A percentile compares a stretch with the other conserved stretches of the same genome.
phyloP scores from a whole-genome alignment of 129 eudicot species.

The Ambrosia trifida region DNA sequence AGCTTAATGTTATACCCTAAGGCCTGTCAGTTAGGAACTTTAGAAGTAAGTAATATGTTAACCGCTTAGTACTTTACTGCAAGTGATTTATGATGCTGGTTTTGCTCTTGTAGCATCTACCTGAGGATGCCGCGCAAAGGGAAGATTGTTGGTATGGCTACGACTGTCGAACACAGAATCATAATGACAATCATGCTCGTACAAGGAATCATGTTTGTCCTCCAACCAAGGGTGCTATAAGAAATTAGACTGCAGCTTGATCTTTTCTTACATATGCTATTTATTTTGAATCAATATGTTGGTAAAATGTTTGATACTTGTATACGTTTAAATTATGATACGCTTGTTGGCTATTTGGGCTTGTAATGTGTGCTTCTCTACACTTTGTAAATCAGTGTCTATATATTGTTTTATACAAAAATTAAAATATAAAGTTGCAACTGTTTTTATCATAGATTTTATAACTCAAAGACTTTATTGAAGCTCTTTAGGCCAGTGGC shows the following conservation, averaged over 20 bases:
- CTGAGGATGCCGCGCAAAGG: slow-evolving; percentile 60
- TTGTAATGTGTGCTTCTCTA: background rate
- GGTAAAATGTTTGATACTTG: background rate
- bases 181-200: slow-evolving; percentile 79
- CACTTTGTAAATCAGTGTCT: slow-evolving; percentile 1
- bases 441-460: background rate
- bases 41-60: background rate
- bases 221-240: slow-evolving; percentile 66
- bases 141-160: slow-evolving; percentile 95
- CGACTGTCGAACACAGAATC: slow-evolving; percentile 83
- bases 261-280: background rate
- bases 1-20: background rate
- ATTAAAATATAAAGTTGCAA: background rate
- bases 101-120: slow-evolving; percentile 47
- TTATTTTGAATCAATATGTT: background rate
- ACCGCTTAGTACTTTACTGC: background rate
- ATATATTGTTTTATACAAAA: background rate
- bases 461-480: background rate
- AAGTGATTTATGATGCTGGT: slow-evolving; percentile 13
- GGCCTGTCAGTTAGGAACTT: background rate
- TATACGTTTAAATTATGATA: background rate
- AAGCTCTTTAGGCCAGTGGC: too few relatives aligned
- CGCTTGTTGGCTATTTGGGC: background rate
- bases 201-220: slow-evolving; percentile 93
- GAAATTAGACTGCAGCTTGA: slow-evolving; percentile 26